Percentiles rank a stretch among this genome's conserved stretches.
Evolutionary conservation across 2,329 filamentous ascomycete genomes (phyloP).

Genomic region (Fusarium musae): DNA sequence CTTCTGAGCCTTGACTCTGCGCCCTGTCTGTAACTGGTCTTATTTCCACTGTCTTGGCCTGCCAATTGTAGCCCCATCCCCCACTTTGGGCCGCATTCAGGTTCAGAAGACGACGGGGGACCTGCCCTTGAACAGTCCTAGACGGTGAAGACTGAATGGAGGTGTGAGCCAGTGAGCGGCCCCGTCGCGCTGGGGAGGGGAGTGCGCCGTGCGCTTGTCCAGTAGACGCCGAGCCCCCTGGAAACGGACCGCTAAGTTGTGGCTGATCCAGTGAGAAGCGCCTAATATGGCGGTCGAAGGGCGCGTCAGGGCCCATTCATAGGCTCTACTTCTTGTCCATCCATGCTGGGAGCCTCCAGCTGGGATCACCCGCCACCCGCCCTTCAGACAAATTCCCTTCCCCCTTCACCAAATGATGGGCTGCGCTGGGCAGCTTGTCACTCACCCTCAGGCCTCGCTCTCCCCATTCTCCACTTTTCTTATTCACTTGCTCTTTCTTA

Average conservation of each 20-base stretch:
- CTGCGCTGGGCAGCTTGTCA: constrained; percentile 3
- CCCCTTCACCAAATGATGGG: constrained; percentile 26
- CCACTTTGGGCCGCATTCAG: constrained; percentile 40
- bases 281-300: neutral
- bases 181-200: neutral
- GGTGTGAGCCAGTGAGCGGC: constrained; percentile 3
- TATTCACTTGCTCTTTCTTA: constrained; percentile 32
- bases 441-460: constrained; percentile 24
- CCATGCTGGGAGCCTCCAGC: neutral
- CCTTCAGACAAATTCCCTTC: constrained; percentile 25
- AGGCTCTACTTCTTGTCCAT: neutral
- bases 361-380: neutral
- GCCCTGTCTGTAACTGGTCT: constrained; percentile 22
- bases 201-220: constrained; percentile 14
- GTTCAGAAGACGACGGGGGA: neutral
- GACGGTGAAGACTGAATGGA: neutral
- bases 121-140: neutral
- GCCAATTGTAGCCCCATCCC: constrained; percentile 36
- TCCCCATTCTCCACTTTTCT: constrained; percentile 41
- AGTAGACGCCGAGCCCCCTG: constrained; percentile 16
- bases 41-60: constrained; percentile 19
- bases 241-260: constrained; percentile 16
- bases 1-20: neutral
- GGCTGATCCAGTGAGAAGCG: neutral
- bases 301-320: neutral